These are phyloP conservation scores for Mesotaenium endlicherianum DNA, from an alignment of 139 green algal species.

Conservation along the genomic window DNA sequence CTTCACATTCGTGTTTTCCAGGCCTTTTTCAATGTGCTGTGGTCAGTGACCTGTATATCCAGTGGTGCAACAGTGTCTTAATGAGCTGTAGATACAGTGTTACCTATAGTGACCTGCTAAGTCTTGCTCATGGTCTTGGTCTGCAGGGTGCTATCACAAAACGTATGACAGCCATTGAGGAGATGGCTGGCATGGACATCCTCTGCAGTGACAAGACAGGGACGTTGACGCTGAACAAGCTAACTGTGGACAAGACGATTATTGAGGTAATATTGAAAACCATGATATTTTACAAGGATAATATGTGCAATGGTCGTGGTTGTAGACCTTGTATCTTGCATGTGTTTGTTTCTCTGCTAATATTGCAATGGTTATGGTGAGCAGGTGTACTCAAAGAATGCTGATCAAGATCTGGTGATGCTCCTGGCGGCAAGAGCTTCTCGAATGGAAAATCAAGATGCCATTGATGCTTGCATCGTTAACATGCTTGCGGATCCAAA, in stretches of 20 bases:
- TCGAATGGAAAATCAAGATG: conserved; percentile 77
- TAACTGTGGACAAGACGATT: conserved; percentile 71
- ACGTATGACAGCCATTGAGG: conserved; percentile 71
- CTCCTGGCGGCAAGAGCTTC: conserved; percentile 67
- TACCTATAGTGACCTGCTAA: too few species aligned
- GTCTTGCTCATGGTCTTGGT: too few species aligned
- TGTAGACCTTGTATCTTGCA: neutral
- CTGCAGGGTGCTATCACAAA: conserved; percentile 48
- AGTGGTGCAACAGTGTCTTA: too few species aligned
- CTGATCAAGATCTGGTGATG: conserved; percentile 46
- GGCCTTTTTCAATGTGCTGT: too few species aligned
- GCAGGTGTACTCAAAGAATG: conserved; percentile 31
- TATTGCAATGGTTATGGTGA: neutral
- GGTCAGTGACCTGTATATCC: too few species aligned
- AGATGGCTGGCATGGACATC: conserved; percentile 89
- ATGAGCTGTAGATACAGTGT: too few species aligned
- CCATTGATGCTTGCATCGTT: conserved; percentile 82
- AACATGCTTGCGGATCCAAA: conserved; percentile 47
- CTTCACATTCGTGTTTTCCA: too few species aligned
- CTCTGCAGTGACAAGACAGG: conserved; percentile 89
- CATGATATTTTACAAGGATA: neutral
- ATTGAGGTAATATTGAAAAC: conserved; percentile 15
- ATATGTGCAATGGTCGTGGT: neutral
- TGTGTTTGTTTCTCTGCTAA: neutral
- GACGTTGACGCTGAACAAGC: conserved; percentile 91